Percentiles rank a stretch among this genome's conserved stretches.
These are phyloP conservation scores for Gastrolobium bilobum DNA, from an alignment of 306 rosid genomes.

Conservation along the genomic window DNA sequence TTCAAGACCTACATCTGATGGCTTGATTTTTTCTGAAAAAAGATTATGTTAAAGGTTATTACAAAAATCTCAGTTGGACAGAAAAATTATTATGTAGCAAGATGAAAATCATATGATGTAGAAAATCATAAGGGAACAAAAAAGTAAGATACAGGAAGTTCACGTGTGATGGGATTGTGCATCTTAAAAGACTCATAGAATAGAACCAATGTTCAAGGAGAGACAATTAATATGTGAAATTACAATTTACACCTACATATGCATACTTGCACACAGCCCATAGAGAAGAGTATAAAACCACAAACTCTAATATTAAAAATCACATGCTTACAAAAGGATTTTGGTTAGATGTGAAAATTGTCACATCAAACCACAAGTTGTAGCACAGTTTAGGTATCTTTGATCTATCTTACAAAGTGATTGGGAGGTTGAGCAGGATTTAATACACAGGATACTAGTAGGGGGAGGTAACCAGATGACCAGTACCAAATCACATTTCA, in stretches of 20 bases:
- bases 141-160: conserved; percentile 11
- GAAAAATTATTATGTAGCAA: conserved; percentile 22
- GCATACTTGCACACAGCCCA: background rate
- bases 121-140: conserved; percentile 13
- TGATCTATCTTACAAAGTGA: conserved; percentile 14
- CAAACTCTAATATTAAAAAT: background rate
- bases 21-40: conserved; percentile 92
- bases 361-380: background rate
- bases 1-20: conserved; percentile 94
- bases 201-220: conserved; percentile 6
- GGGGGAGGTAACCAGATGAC: conserved; percentile 8
- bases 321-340: background rate
- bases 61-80: conserved; percentile 18
- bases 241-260: background rate
- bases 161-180: background rate
- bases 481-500: conserved; percentile 7
- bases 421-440: background rate
- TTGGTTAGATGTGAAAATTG: conserved; percentile 2
- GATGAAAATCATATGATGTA: conserved; percentile 17
- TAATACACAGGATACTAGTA: background rate
- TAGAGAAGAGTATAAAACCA: background rate
- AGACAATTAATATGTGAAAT: conserved; percentile 3
- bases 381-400: background rate
- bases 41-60: conserved; percentile 44
- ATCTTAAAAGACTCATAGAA: conserved; percentile 1